Evolutionary conservation across 306 rosid genomes (phyloP), one percentile per base, ranked within the genome.

Genomic region (Dalbergia cochinchinensis): DNA sequence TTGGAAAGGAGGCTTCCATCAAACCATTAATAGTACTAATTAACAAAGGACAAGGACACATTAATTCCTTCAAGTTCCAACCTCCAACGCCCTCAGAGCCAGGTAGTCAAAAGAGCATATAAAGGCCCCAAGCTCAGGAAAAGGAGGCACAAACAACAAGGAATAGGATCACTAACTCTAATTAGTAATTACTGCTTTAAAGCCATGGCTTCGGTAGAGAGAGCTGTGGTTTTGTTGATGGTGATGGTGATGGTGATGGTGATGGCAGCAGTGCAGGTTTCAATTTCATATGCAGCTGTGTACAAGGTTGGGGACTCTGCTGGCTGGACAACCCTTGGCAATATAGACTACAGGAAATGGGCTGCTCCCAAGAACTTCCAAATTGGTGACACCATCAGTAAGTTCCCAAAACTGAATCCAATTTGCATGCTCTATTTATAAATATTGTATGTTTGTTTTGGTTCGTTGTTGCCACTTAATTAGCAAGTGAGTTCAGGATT

Each of bases 271-370:
- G 14, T 82, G 82, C 67, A 80, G 63, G 50, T 87, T 48, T 86
- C 96, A 48, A 45, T 87, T 42, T 86, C 96, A 48, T 11, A 51
- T 54, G 98, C 86, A 12, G 89, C 88, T 47, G 89, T 90, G 4
- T 76, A 91, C 87, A 91, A 91, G 84, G 96, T 92, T 73, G 99
- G 99, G 39, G 96, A 90, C 65, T 87, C 97, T 61, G 83, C 88
- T 48, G 99, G 98, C 7, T 95, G 99, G 99, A 92, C 98, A 39
- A 86, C 88, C 47, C 71, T 86, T 37, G 94, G 89, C 53, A 75
- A 79, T 31, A 79, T 95, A 9, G 76, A 92, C 78, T 95, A 95
- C 86, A 91, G 70, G 69, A 83, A 83, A 4, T 95, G 99, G 98
- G 82, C 97, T 84, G 87, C 94, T 62, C 48, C 87, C 33, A 92